phyloP scores from a whole-genome alignment of 164 flowering plant genomes.

The Umbellularia californica region DNA sequence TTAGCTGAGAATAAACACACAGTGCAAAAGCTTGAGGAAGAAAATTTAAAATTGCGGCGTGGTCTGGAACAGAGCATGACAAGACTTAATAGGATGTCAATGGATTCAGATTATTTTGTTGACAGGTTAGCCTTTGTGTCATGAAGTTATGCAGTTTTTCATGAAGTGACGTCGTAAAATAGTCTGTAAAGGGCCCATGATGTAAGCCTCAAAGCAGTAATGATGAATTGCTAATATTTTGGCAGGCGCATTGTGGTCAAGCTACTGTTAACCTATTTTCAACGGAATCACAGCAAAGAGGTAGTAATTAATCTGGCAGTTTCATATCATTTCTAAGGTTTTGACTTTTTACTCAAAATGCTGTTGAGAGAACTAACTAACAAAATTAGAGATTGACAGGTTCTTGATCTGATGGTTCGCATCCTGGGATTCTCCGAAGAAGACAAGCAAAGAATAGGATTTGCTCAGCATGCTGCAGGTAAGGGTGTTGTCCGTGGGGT shows the following conservation, averaged over 20 bases:
- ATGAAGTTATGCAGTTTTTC: background rate
- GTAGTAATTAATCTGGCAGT: slow-evolving; percentile 26
- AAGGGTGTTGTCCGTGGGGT: slow-evolving; percentile 99
- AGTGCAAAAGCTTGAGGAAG: slow-evolving; percentile 77
- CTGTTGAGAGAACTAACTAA: slow-evolving; percentile 2
- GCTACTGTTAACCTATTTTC: slow-evolving; percentile 89
- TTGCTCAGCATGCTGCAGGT: slow-evolving; percentile 85
- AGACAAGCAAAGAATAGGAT: slow-evolving; percentile 90
- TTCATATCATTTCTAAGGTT: background rate
- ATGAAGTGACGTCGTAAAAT: background rate
- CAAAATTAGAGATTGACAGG: slow-evolving; percentile 38
- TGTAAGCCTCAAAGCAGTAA: background rate
- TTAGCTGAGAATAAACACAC: slow-evolving; percentile 56
- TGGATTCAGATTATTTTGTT: slow-evolving; percentile 92
- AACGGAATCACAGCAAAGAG: slow-evolving; percentile 98
- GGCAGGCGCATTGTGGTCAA: slow-evolving; percentile 97
- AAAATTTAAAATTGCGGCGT: slow-evolving; percentile 77
- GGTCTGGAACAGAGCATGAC: slow-evolving; percentile 99
- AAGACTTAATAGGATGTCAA: slow-evolving; percentile 90
- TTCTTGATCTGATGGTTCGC: slow-evolving; percentile 93
- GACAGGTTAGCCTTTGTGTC: slow-evolving; percentile 61
- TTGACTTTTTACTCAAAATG: background rate
- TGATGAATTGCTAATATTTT: slow-evolving; percentile 9
- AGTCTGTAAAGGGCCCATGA: background rate
- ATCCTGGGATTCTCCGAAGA: slow-evolving; percentile 97